Evolutionary conservation across 257 asterid genomes (phyloP).

Genomic region (Leptodermis oblonga): DNA sequence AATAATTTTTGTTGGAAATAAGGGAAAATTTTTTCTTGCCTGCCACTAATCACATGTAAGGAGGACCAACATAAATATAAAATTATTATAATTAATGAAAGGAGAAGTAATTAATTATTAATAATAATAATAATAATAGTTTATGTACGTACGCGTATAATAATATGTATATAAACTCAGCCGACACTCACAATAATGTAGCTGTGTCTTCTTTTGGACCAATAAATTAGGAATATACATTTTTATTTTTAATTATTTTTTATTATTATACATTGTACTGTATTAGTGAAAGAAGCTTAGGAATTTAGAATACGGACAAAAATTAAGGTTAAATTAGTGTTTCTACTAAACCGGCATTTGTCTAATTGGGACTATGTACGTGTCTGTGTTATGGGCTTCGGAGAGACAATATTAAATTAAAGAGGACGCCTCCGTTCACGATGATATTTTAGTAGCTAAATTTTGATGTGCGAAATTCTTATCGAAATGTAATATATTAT

Average conservation of each 20-base stretch:
- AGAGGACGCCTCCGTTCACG: too few relatives aligned
- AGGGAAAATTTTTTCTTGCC: slow-evolving; percentile 12
- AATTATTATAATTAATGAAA: neutral
- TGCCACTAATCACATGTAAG: slow-evolving; percentile 28
- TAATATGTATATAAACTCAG: slow-evolving; percentile 8
- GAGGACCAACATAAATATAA: slow-evolving; percentile 8
- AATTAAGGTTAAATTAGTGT: slow-evolving; percentile 4
- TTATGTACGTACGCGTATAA: slow-evolving; percentile 14
- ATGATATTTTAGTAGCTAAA: too few relatives aligned
- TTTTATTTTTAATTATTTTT: neutral
- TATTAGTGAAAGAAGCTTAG: neutral
- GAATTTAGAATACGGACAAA: slow-evolving; percentile 7
- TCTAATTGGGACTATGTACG: neutral
- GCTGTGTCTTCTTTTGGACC: slow-evolving; percentile 23
- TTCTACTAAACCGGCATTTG: slow-evolving; percentile 3
- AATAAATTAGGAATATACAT: neutral
- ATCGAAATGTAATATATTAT: too few relatives aligned
- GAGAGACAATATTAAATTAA: neutral
- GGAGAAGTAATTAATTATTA: slow-evolving; percentile 4
- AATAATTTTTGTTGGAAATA: neutral
- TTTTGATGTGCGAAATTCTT: too few relatives aligned
- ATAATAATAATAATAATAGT: too few relatives aligned
- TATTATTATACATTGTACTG: neutral
- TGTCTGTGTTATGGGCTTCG: too few relatives aligned
- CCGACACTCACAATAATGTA: slow-evolving; percentile 42